Evolutionary conservation across 768 basidiomycete genomes (phyloP).

Genomic region (Panaeolus cyanescens): DNA sequence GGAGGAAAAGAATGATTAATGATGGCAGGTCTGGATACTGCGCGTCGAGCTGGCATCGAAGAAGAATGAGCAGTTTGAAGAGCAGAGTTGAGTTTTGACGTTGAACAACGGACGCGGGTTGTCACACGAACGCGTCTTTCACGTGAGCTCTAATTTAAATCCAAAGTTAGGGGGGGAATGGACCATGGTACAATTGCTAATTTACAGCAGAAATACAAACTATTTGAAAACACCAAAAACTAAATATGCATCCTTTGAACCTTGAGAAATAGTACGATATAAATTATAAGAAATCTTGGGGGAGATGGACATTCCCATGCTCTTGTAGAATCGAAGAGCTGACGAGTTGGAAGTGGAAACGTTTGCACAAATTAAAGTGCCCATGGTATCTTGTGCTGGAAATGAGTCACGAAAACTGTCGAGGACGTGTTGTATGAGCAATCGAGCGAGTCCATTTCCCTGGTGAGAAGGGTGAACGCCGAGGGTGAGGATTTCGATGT

Average conservation of each 20-base stretch:
- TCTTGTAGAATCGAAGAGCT: slow-evolving; percentile 45
- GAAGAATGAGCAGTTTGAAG: slow-evolving; percentile 8
- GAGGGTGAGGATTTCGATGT: slow-evolving; percentile 51
- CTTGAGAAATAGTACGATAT: slow-evolving; percentile 35
- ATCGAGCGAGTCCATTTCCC: slow-evolving; percentile 43
- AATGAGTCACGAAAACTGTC: slow-evolving; percentile 28
- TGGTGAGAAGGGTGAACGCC: slow-evolving; percentile 50
- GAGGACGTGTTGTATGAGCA: slow-evolving; percentile 37
- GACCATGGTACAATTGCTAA: background rate
- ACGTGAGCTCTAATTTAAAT: slow-evolving; percentile 18
- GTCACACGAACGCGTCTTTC: slow-evolving; percentile 22
- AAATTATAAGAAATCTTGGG: slow-evolving; percentile 37
- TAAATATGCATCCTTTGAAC: slow-evolving; percentile 44
- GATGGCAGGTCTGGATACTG: slow-evolving; percentile 14
- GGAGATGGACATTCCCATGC: slow-evolving; percentile 39
- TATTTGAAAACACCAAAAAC: slow-evolving; percentile 35
- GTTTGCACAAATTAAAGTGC: slow-evolving; percentile 40
- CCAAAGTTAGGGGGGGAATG: slow-evolving; percentile 3
- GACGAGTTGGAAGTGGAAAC: slow-evolving; percentile 44
- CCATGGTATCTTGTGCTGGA: slow-evolving; percentile 20
- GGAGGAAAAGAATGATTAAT: slow-evolving; percentile 43
- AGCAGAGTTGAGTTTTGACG: slow-evolving; percentile 5
- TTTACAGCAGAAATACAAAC: slow-evolving; percentile 9
- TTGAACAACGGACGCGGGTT: slow-evolving; percentile 16
- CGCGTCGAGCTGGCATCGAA: slow-evolving; percentile 1